A percentile compares a stretch with the other conserved stretches of the same genome.
These are phyloP conservation scores for Basidiobolus meristosporus DNA, from an alignment of 371 early-diverging fungal genomes.

Conservation along the genomic window DNA sequence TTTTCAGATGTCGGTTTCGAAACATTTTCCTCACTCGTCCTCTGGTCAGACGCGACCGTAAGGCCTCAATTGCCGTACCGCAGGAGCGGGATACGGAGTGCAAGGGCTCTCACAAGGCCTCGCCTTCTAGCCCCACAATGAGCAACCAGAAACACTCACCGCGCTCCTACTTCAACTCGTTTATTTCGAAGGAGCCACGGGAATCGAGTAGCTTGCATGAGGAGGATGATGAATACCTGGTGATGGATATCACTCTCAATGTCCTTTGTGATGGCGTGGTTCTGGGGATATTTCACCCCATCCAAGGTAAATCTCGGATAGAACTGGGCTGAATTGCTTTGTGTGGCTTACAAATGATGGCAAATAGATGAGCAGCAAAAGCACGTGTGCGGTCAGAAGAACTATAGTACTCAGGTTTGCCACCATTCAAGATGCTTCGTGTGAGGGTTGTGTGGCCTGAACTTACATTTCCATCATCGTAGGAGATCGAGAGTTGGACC, in stretches of 20 bases:
- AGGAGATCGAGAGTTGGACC: no score
- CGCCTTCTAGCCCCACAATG: neutral
- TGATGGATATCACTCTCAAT: conserved; percentile 27
- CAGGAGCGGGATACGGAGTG: neutral
- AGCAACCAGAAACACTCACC: neutral
- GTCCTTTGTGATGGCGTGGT: conserved; percentile 22
- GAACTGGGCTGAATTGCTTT: no score
- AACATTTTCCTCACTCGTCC: neutral
- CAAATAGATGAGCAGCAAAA: no score
- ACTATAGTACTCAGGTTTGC: no score
- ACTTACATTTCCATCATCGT: no score
- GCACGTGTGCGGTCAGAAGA: no score
- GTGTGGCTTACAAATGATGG: no score
- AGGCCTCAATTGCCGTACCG: neutral
- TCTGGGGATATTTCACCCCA: conserved; percentile 22
- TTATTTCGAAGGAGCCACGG: neutral
- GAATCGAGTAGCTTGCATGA: neutral
- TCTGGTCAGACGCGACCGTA: neutral
- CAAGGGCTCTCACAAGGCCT: neutral
- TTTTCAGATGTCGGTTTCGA: neutral
- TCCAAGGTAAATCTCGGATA: neutral
- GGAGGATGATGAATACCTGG: conserved; percentile 16
- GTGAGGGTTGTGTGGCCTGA: no score
- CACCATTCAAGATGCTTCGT: no score
- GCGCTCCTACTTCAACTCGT: neutral